Evolutionary conservation across 2,329 filamentous ascomycete species (phyloP).

Genomic region (Colletotrichum coccodes): DNA sequence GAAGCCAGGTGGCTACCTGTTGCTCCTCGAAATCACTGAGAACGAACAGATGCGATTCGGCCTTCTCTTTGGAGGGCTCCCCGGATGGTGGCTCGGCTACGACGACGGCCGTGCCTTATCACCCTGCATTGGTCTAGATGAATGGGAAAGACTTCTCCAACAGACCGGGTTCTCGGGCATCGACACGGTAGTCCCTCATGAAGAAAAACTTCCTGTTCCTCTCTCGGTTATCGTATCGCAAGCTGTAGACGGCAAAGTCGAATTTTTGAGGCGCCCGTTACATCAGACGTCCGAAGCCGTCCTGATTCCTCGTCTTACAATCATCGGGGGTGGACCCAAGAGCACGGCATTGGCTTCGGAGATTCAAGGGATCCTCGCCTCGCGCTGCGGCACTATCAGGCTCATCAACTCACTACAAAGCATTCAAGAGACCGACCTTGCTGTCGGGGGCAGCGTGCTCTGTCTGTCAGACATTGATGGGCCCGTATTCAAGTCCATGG

Average conservation of each 20-base stretch:
- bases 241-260: slow-evolving; percentile 30
- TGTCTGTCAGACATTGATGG: slow-evolving; percentile 27
- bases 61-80: slow-evolving; percentile 38
- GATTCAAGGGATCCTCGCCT: background rate
- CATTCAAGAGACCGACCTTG: slow-evolving; percentile 10
- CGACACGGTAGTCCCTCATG: background rate
- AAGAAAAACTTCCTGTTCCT: background rate
- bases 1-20: slow-evolving; percentile 42
- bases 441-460: slow-evolving; percentile 32
- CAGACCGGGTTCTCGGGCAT: slow-evolving; percentile 25
- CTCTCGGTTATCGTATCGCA: slow-evolving; percentile 36
- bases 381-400: background rate
- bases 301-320: too few species aligned
- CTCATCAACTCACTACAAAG: background rate
- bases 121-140: background rate
- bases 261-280: slow-evolving; percentile 12
- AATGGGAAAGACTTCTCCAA: slow-evolving; percentile 14
- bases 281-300: too few species aligned
- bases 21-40: slow-evolving; percentile 5
- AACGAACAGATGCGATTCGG: background rate
- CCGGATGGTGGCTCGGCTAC: slow-evolving; percentile 41
- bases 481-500: slow-evolving; percentile 44
- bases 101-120: slow-evolving; percentile 34
- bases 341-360: too few species aligned
- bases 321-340: too few species aligned